These are phyloP conservation scores for Infundibulicybe gibba DNA, from an alignment of 768 basidiomycete species.

Conservation along the genomic window DNA sequence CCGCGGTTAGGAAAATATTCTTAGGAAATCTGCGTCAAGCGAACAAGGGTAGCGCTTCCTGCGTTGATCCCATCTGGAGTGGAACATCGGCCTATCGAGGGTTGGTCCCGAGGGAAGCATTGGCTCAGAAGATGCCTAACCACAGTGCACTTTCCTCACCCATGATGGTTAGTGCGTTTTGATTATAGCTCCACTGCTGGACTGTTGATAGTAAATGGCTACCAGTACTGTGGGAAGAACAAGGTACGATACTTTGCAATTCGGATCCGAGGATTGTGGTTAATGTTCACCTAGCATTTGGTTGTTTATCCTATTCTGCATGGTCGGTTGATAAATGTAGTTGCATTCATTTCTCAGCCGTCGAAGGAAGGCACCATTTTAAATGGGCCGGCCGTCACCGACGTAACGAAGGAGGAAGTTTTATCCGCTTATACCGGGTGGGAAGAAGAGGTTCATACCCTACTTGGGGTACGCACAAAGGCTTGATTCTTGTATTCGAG, in stretches of 20 bases:
- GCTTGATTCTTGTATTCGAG: neutral
- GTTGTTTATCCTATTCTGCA: slow-evolving; percentile 34
- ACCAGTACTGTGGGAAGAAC: too few species aligned
- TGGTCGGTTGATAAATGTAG: slow-evolving; percentile 31
- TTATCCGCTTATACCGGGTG: slow-evolving; percentile 23
- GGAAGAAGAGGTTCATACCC: slow-evolving; percentile 28
- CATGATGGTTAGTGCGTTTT: slow-evolving; percentile 33
- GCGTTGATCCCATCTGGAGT: slow-evolving; percentile 30
- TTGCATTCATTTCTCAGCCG: slow-evolving; percentile 23
- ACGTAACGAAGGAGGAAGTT: slow-evolving; percentile 28
- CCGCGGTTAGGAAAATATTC: slow-evolving; percentile 23
- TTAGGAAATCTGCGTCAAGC: slow-evolving; percentile 31
- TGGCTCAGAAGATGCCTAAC: slow-evolving; percentile 36
- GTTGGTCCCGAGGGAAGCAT: slow-evolving; percentile 23
- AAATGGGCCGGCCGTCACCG: slow-evolving; percentile 24
- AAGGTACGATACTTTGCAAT: too few species aligned
- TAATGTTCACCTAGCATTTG: slow-evolving; percentile 18
- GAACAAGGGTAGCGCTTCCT: slow-evolving; percentile 14
- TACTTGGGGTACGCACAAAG: slow-evolving; percentile 20
- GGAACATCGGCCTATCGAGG: slow-evolving; percentile 35
- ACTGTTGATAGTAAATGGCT: too few species aligned
- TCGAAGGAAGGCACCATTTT: slow-evolving; percentile 22
- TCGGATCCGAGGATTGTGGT: too few species aligned
- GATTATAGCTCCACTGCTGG: too few species aligned
- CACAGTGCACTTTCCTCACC: slow-evolving; percentile 46